These are phyloP conservation scores for Solanum chaucha DNA, from an alignment of 257 asterid genomes.

Conservation along the genomic window DNA sequence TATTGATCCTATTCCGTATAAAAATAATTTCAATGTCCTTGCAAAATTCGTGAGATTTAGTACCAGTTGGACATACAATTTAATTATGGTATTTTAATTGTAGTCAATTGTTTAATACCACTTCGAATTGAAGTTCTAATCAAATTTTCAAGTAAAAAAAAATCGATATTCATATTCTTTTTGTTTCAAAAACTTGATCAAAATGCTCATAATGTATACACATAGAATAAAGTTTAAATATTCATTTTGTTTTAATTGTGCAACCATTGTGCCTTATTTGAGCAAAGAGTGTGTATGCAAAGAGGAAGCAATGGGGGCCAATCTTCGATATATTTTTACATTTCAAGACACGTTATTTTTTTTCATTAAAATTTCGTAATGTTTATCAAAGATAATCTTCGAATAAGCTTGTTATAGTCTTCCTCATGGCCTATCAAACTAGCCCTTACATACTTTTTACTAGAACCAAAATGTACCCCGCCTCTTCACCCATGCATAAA, in stretches of 20 bases:
- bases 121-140: background rate
- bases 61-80: background rate
- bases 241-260: background rate
- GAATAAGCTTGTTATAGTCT: constrained; percentile 37
- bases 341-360: too few species aligned
- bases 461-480: constrained; percentile 65
- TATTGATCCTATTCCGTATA: background rate
- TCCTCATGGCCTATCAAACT: constrained; percentile 55
- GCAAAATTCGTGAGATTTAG: background rate
- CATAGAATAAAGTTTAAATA: background rate
- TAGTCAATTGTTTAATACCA: background rate
- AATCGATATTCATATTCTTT: background rate
- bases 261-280: background rate
- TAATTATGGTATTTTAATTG: too few species aligned
- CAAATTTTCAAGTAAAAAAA: too few species aligned
- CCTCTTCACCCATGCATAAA: constrained; percentile 88
- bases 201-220: background rate
- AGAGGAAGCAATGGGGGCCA: background rate
- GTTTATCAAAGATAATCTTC: constrained; percentile 34
- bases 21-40: background rate
- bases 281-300: background rate
- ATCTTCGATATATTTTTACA: background rate
- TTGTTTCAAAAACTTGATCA: background rate
- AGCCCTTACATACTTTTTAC: constrained; percentile 49
- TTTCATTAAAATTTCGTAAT: too few species aligned